Conservation (phyloP, 495 filamentous ascomycete species). For the Penicillium tannophilum region DNA sequence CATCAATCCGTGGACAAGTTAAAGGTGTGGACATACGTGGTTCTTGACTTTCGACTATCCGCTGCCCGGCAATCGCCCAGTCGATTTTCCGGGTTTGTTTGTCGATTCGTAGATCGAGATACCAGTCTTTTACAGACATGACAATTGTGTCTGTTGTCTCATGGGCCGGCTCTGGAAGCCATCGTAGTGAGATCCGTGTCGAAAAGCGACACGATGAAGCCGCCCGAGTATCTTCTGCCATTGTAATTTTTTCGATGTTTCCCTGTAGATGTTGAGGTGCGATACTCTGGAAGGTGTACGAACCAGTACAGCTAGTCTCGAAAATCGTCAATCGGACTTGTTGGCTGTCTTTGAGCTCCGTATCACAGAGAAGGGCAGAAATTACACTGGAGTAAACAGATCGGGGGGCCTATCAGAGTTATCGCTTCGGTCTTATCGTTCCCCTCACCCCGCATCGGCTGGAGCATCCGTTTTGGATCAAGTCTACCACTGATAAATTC, state of each 20-base stretch:
- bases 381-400: slow-evolving; percentile 1
- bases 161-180: slow-evolving; percentile 40
- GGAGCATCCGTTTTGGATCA: slow-evolving; percentile 10
- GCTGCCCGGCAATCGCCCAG: slow-evolving; percentile 46
- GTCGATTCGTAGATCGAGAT: slow-evolving; percentile 46
- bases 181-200: slow-evolving; percentile 47
- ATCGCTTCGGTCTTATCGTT: slow-evolving; percentile 18
- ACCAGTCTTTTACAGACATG: slow-evolving; percentile 47
- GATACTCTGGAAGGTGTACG: not conserved
- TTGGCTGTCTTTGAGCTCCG: slow-evolving; percentile 1
- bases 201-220: slow-evolving; percentile 34
- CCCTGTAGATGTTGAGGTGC: not conserved
- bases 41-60: slow-evolving; percentile 35
- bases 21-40: slow-evolving; percentile 21
- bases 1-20: not conserved
- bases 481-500: not conserved
- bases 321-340: not conserved
- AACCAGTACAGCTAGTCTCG: not conserved
- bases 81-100: slow-evolving; percentile 33
- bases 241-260: not conserved
- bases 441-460: slow-evolving; percentile 32
- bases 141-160: slow-evolving; percentile 50
- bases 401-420: slow-evolving; percentile 9
- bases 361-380: not conserved
- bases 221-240: not conserved